phyloP scores from a whole-genome alignment of 441 rosid species.

The Biscutella auriculata region DNA sequence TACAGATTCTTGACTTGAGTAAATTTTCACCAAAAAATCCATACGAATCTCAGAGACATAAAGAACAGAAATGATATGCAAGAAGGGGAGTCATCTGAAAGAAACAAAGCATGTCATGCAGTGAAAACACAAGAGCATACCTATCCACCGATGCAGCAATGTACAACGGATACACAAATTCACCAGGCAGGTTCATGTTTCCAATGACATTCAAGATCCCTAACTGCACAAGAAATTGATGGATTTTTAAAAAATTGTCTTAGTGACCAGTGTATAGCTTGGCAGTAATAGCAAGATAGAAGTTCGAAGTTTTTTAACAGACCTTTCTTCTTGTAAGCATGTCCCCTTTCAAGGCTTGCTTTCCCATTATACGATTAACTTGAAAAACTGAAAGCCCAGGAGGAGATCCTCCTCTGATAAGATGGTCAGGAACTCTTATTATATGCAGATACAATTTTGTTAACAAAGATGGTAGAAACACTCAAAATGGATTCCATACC shows the following conservation, averaged over 20 bases:
- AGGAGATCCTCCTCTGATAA: constrained; percentile 57
- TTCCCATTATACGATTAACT: constrained; percentile 64
- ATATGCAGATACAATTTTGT: background rate
- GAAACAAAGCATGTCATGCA: background rate
- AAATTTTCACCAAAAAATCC: constrained; percentile 23
- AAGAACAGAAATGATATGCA: constrained; percentile 3
- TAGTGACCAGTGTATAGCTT: constrained; percentile 6
- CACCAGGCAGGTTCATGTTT: constrained; percentile 61
- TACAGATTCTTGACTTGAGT: constrained; percentile 82
- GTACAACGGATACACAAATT: constrained; percentile 71
- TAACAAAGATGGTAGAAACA: background rate
- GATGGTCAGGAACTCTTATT: constrained; percentile 20
- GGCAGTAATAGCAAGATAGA: constrained; percentile 6
- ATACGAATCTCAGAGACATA: constrained; percentile 13
- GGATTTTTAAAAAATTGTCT: background rate
- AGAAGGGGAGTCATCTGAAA: background rate
- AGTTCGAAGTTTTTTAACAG: constrained; percentile 4
- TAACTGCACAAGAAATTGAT: constrained; percentile 35
- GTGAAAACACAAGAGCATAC: constrained; percentile 24
- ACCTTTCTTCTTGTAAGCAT: constrained; percentile 71
- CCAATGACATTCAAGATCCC: constrained; percentile 85
- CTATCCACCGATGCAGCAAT: constrained; percentile 70
- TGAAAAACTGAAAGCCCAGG: constrained; percentile 84
- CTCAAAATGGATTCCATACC: constrained; percentile 37
- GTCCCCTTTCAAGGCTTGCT: constrained; percentile 54